Evolutionary conservation across 768 basidiomycete genomes (phyloP), one percentile per base, ranked within the genome.

Genomic region (Phylloporus arenicola): DNA sequence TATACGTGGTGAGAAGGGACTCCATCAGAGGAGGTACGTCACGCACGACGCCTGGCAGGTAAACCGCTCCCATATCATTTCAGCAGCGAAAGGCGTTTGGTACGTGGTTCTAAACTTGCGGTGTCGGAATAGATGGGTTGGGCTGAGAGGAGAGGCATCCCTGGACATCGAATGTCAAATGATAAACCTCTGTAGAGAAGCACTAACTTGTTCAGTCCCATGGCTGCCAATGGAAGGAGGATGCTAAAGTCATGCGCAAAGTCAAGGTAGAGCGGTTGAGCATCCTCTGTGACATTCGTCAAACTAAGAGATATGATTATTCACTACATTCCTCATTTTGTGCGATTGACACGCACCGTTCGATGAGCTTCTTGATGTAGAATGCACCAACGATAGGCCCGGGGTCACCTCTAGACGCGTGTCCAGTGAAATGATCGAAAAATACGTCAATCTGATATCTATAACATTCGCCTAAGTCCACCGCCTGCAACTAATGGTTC

Each of bases 191-290:
- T 3, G 24, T 6, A 10, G 16, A 20, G 19, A 6, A 29, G 13
- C 10, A 58, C 65, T 13, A 16, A 71, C 71, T 67, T 67, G 52
- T 68, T 71, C 24, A 74, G 59, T 3, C 64, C 67, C 49, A 74
- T 55, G 12, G 71, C 67, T 12, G 73, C 66, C 48, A 75, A 54
- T n/a, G 67, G 64, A 19, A 70, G 9, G 48, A 73, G 64, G 40
- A 75, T 68, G 19, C 61, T 70, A 12, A 60, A 60, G 43, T 75
- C 71, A 45, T 75, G 73, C 2, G 66, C 72, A 48, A 75, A 74
- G 50, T 75, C 74, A 16, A 75, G 65, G 59, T 70, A 68, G 27
- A 72, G 58, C n/a, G 17, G 10, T 19, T 43, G 27, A n/a, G 42
- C 25, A 8, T 25, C 25, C 25, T 25, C 64, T 3, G 65, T 68